These are phyloP conservation scores for Macrophomina phaseolina DNA, from an alignment of 2,329 filamentous ascomycete species.

Conservation along the genomic window DNA sequence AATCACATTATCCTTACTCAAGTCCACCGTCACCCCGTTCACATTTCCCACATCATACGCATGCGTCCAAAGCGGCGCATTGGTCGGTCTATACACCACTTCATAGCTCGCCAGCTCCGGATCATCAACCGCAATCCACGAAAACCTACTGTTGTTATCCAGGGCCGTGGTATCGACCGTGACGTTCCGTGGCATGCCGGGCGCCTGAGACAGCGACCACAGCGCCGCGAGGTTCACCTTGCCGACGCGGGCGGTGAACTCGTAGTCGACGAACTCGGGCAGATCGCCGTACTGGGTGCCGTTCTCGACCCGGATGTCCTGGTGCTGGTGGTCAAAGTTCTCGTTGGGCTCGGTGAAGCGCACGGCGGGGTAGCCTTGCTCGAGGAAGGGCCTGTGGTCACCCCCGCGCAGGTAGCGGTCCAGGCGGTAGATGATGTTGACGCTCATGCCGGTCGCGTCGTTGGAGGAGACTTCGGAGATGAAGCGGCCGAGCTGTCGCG, in stretches of 20 bases:
- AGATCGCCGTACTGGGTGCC: constrained; percentile 63
- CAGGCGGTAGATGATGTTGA: constrained; percentile 61
- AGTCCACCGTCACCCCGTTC: constrained; percentile 50
- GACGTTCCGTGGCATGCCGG: constrained; percentile 58
- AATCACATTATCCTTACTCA: constrained; percentile 64
- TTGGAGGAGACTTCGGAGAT: constrained; percentile 62
- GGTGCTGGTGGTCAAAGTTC: constrained; percentile 64
- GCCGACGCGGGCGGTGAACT: constrained; percentile 60
- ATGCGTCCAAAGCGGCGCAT: constrained; percentile 58
- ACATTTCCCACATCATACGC: constrained; percentile 57
- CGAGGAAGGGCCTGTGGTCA: constrained; percentile 62
- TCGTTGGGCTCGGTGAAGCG: constrained; percentile 65
- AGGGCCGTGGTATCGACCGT: constrained; percentile 54
- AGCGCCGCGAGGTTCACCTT: constrained; percentile 61
- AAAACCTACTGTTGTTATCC: constrained; percentile 58
- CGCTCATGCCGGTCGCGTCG: constrained; percentile 58
- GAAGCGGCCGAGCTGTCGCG: constrained; percentile 61
- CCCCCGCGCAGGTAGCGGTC: constrained; percentile 64
- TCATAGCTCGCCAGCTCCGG: constrained; percentile 56
- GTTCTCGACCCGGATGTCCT: constrained; percentile 57
- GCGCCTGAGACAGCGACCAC: constrained; percentile 60
- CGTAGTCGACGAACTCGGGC: constrained; percentile 63
- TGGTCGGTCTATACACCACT: constrained; percentile 61
- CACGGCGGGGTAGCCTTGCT: constrained; percentile 60
- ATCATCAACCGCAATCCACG: constrained; percentile 53